phyloP scores from a whole-genome alignment of 2,329 filamentous ascomycete species.

The Emmonsia crescens region DNA sequence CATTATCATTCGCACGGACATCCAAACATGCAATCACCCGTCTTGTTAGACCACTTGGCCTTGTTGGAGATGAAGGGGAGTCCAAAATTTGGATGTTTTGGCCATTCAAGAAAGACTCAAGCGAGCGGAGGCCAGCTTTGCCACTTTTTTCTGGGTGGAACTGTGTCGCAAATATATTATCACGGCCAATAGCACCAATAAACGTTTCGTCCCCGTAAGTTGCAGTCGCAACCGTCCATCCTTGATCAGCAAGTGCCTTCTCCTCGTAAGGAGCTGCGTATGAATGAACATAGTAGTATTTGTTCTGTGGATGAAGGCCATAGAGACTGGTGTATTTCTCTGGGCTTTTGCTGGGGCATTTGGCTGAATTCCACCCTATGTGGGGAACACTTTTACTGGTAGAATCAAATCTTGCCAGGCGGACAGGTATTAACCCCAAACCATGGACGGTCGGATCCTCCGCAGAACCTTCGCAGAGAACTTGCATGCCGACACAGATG shows the following conservation, averaged over 20 bases:
- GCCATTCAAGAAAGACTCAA: conserved; percentile 80
- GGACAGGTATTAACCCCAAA: conserved; percentile 61
- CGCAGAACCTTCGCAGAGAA: conserved; percentile 73
- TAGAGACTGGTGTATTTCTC: conserved; percentile 52
- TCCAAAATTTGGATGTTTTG: conserved; percentile 47
- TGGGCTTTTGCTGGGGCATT: conserved; percentile 35
- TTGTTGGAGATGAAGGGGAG: conserved; percentile 9
- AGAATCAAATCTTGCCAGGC: conserved; percentile 66
- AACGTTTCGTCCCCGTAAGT: conserved; percentile 83
- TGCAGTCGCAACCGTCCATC: conserved; percentile 87
- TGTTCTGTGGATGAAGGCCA: conserved; percentile 66
- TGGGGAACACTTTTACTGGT: conserved; percentile 83
- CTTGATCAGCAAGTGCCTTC: conserved; percentile 64
- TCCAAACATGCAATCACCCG: conserved; percentile 93
- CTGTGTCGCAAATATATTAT: conserved; percentile 81
- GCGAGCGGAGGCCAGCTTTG: conserved; percentile 68
- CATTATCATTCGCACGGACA: conserved; percentile 85
- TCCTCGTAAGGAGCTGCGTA: conserved; percentile 70
- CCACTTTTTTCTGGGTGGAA: conserved; percentile 98
- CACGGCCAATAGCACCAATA: conserved; percentile 75
- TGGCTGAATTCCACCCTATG: conserved; percentile 96
- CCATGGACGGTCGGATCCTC: conserved; percentile 65
- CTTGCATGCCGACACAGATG: conserved; percentile 91
- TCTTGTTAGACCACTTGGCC: conserved; percentile 65
- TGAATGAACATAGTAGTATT: conserved; percentile 98